Evolutionary conservation across 345 rosid genomes (phyloP), one percentile per base, ranked within the genome.

Genomic region (Firmiana major): DNA sequence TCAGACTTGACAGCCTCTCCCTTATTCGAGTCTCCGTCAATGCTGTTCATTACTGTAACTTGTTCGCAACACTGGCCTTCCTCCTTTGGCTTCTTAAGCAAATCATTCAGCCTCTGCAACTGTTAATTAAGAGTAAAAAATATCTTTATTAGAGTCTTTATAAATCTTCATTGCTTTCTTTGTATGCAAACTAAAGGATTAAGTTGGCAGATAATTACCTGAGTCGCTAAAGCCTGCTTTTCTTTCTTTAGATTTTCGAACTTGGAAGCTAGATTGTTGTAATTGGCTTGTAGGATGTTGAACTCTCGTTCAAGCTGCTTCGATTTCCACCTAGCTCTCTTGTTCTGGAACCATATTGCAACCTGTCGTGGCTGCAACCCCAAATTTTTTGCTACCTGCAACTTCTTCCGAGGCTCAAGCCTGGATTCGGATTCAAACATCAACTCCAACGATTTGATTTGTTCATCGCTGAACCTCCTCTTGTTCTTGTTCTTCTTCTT

Each of bases 271-370:
- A 93, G 78, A 65, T 67, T 82, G 40, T 84, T 79, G 79, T 89
- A 92, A 85, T 84, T 84, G 75, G 89, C 82, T 75, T 80, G 83
- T 16, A 94, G 85, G 28, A 87, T 40, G 79, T 70, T 82, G 76
- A 79, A 94, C 60, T 94, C 95, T 63, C 82, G 65, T 80, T 94
- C 97, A 0, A 94, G 88, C 81, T 89, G 95, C 93, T 94, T 94
- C 0, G 95, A 87, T 84, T 90, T 94, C 90, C 91, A 92, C 73
- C 97, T 82, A 62, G 95, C 98, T 71, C 98, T 83, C 87, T 90
- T 89, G 80, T 94, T 94, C 83, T 94, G 97, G 73, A 92, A 94
- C 98, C 97, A 94, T 43, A 94, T 92, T 0, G 97, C 95, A 4
- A 94, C 98, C 87, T 94, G 98, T 7, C 97, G 81, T 0, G 95